Base-by-base conservation (phyloP, 768 basidiomycete genomes). In the Pleurotus tuber-regium region DNA sequence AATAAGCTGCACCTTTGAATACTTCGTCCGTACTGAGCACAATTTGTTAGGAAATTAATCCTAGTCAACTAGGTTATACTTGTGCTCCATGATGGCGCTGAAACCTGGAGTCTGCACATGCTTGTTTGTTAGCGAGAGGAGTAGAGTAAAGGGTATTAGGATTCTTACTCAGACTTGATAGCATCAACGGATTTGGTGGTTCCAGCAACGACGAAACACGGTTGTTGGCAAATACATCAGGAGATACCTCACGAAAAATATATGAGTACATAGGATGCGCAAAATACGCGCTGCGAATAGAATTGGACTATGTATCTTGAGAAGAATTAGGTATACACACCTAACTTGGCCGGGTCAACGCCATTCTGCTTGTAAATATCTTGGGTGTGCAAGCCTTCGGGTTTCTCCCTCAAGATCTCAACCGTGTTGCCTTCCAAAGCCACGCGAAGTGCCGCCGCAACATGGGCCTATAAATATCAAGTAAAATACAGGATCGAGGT, bases 171-270 rank as follows among this genome's bases (percentile, higher is more conserved):
- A 35, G 57, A 57, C 43, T 59, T 54, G 19, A 71, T 60, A 5
- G 59, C 67, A 25, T 57, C 53, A 26, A 63, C 49, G 4, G 55
- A 54, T 57, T 64, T 70, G 8, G 49, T 54, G 25, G 65, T 71
- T 61, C 63, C 1, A 74, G 54, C 4, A 64, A 10, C 1, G 66
- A 63, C 3, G 71, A 71, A 12, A 66, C 54, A 16, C 66, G 64
- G 55, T 72, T 74, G 51, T 70, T 66, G 8, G 63, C 55, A 43
- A 68, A 74, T 2, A 67, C 63, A 51, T 70, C 57, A 4, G 68
- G 66, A 2, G 54, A 52, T 29, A 67, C 54, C 48, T 74, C 73
- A 23, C 24, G 30, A 59, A 73, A 73, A 52, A 73, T 59, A 51
- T 72, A 30, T 63, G 59, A 0, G 68, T 66, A 10, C 69, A 64